A percentile compares a stretch with the other conserved stretches of the same genome.
Evolutionary conservation across 345 rosid genomes (phyloP).

Genomic region (Hirschfeldia incana): DNA sequence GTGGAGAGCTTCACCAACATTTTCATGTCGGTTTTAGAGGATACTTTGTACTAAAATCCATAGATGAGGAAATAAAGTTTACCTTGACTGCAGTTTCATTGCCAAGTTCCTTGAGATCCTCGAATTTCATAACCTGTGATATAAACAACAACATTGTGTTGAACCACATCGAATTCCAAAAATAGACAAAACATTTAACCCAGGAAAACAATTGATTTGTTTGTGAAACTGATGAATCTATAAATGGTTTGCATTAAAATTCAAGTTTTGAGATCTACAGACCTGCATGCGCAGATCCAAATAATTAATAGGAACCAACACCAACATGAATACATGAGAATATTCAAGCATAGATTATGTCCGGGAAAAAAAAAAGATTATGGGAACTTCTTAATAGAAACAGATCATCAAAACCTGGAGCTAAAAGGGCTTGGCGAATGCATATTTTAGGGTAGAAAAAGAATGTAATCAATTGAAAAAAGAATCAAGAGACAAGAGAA

Average conservation of each 20-base stretch:
- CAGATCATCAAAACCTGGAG: not conserved
- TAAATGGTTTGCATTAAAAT: not conserved
- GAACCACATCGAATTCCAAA: not conserved
- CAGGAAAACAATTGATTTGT: not conserved
- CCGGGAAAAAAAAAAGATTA: not conserved
- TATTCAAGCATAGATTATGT: not conserved
- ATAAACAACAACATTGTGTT: conserved; percentile 18
- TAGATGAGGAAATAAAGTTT: not conserved
- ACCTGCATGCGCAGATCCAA: not conserved
- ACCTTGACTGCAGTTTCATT: conserved; percentile 92
- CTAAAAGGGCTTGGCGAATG: not conserved
- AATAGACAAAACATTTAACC: conserved; percentile 19
- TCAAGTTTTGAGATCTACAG: not conserved
- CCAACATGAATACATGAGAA: not conserved
- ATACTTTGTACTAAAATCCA: not conserved
- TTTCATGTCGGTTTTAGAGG: not conserved
- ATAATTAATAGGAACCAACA: not conserved
- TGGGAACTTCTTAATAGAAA: not conserved
- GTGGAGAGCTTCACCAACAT: not conserved
- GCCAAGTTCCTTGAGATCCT: conserved; percentile 91
- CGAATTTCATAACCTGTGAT: conserved; percentile 90
- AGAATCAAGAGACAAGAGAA: conserved; percentile 19
- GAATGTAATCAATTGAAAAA: not conserved
- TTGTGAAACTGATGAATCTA: not conserved
- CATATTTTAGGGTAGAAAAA: not conserved